Conservation (phyloP, 768 basidiomycete genomes). For the Boletus reticulatus region DNA sequence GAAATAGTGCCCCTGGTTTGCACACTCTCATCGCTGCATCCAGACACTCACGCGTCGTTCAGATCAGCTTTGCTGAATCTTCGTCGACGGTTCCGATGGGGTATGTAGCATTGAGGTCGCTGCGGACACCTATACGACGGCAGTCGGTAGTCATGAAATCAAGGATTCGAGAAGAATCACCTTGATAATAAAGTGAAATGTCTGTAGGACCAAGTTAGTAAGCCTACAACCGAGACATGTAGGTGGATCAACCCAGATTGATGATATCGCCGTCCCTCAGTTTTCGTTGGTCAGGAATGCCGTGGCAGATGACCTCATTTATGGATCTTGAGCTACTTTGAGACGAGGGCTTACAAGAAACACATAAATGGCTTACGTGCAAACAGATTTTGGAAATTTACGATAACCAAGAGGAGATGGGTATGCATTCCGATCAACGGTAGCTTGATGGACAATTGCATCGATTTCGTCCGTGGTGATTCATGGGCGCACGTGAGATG, state of each 20-base stretch:
- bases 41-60: slow-evolving; percentile 75
- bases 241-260: slow-evolving; percentile 69
- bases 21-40: slow-evolving; percentile 90
- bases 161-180: slow-evolving; percentile 35
- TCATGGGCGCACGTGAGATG: slow-evolving; percentile 80
- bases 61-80: slow-evolving; percentile 79
- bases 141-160: background rate
- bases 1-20: slow-evolving; percentile 89
- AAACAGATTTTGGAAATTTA: slow-evolving; percentile 91
- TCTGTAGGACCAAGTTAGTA: slow-evolving; percentile 44
- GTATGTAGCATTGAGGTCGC: slow-evolving; percentile 91
- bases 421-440: slow-evolving; percentile 87
- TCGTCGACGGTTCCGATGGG: slow-evolving; percentile 86
- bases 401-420: slow-evolving; percentile 93
- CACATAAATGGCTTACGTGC: slow-evolving; percentile 64
- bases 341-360: background rate
- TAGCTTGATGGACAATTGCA: slow-evolving; percentile 88
- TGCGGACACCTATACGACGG: slow-evolving; percentile 70
- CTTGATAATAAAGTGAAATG: slow-evolving; percentile 76
- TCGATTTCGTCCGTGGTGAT: slow-evolving; percentile 96
- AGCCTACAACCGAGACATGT: slow-evolving; percentile 6
- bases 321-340: slow-evolving; percentile 55
- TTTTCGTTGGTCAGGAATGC: slow-evolving; percentile 86
- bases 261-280: slow-evolving; percentile 92
- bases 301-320: slow-evolving; percentile 97